Evolutionary conservation across 257 asterid species (phyloP).

Genomic region (Capsicum pubescens): DNA sequence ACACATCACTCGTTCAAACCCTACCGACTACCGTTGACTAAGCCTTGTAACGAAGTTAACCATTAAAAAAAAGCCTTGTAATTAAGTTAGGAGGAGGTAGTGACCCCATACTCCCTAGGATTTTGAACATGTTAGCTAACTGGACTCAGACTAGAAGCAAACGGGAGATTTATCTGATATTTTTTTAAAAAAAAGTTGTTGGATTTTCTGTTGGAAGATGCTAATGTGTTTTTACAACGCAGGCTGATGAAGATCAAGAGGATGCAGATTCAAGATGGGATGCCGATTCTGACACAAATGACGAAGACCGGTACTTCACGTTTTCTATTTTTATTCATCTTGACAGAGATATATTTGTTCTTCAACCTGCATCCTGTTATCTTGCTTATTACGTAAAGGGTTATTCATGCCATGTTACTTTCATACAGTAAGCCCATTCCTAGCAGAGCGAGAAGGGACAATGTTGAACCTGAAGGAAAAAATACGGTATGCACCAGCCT

Average conservation of each 20-base stretch:
- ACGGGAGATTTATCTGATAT: neutral
- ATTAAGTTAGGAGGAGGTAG: neutral
- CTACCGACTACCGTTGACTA: neutral
- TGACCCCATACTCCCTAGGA: neutral
- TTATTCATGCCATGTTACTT: slow-evolving; percentile 1
- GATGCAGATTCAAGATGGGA: slow-evolving; percentile 49
- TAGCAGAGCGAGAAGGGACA: slow-evolving; percentile 60
- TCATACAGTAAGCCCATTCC: slow-evolving; percentile 37
- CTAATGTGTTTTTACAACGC: neutral
- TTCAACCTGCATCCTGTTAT: neutral
- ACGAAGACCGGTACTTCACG: slow-evolving; percentile 43
- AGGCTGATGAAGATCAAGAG: slow-evolving; percentile 54
- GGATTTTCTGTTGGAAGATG: neutral
- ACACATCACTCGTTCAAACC: neutral
- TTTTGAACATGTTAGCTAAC: neutral
- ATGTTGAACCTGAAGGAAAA: slow-evolving; percentile 69
- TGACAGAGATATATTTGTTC: neutral
- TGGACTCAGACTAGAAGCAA: neutral
- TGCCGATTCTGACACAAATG: slow-evolving; percentile 45
- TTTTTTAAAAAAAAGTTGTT: neutral
- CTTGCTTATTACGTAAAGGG: neutral
- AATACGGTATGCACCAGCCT: slow-evolving; percentile 53
- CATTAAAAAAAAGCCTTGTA: neutral
- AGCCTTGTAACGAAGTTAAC: neutral
- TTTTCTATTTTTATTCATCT: slow-evolving; percentile 15